Conservation (phyloP, 2,329 filamentous ascomycete genomes). For the Aspergillus melleus region DNA sequence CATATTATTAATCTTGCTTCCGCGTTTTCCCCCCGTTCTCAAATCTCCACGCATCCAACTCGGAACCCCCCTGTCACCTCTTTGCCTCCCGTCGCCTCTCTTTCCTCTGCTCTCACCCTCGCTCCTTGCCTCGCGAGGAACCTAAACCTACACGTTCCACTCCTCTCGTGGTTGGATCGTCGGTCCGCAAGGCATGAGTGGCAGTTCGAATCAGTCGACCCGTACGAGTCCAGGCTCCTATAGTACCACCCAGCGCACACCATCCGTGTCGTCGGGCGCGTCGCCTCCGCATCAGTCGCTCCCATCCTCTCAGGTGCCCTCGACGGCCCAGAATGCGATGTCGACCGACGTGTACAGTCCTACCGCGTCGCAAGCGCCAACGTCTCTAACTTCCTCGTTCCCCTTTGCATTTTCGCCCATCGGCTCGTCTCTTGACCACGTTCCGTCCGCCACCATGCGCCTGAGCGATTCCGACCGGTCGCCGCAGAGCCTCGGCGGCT, state of each 20-base stretch:
- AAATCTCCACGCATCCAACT: not conserved
- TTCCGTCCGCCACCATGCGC: conserved; percentile 34
- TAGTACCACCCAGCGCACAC: conserved; percentile 40
- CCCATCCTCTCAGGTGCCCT: conserved; percentile 34
- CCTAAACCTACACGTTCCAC: conserved; percentile 15
- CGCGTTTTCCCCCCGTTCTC: not conserved
- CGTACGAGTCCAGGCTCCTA: conserved; percentile 44
- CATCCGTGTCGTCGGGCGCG: conserved; percentile 41
- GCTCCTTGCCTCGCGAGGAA: conserved; percentile 14
- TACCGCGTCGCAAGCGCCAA: conserved; percentile 36
- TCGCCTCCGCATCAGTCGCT: conserved; percentile 38
- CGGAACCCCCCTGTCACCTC: conserved; percentile 8
- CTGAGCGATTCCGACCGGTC: conserved; percentile 36
- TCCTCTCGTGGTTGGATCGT: conserved; percentile 10
- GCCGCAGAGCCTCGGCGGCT: conserved; percentile 37
- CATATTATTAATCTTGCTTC: not conserved
- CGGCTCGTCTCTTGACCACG: conserved; percentile 37
- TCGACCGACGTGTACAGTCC: conserved; percentile 45
- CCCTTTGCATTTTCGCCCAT: conserved; percentile 41
- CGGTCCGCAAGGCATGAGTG: conserved; percentile 40
- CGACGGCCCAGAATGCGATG: conserved; percentile 44
- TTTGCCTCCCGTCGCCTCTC: conserved; percentile 12
- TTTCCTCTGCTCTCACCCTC: conserved; percentile 11
- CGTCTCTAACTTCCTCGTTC: conserved; percentile 36
- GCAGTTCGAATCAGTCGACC: conserved; percentile 43